phyloP scores from a whole-genome alignment of 345 rosid genomes.

The Salix arbutifolia region DNA sequence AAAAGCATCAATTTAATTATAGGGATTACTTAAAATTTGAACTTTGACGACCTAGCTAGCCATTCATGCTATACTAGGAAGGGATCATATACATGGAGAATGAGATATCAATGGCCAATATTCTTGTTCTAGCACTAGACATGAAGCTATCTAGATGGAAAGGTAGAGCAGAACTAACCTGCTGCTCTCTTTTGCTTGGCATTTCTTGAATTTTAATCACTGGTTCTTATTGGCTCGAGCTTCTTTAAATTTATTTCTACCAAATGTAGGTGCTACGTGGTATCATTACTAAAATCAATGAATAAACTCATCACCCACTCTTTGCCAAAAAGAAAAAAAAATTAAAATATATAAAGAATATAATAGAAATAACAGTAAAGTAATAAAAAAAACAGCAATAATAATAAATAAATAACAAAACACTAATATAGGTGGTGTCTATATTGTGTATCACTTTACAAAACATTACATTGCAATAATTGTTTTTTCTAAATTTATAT shows the following conservation, averaged over 20 bases:
- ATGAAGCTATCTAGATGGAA: neutral
- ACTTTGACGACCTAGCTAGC: neutral
- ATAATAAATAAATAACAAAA: no score
- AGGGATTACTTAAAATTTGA: neutral
- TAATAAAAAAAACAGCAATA: no score
- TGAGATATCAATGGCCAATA: neutral
- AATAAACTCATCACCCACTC: neutral
- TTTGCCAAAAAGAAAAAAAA: neutral
- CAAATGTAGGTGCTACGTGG: conserved; percentile 1
- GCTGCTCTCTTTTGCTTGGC: neutral
- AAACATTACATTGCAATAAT: no score
- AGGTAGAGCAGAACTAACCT: neutral
- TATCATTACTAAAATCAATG: neutral
- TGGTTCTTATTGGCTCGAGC: neutral
- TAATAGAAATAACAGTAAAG: no score
- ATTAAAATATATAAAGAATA: no score
- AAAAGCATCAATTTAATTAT: neutral
- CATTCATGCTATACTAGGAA: neutral
- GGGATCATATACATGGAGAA: neutral
- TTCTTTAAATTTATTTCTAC: neutral
- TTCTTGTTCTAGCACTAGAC: conserved; percentile 11
- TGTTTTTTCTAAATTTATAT: no score
- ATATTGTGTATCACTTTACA: no score
- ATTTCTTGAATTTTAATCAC: conserved; percentile 10
- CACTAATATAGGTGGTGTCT: no score